Conservation (phyloP, 1,284 basidiomycete genomes). For the Bondarzewia mesenterica region DNA sequence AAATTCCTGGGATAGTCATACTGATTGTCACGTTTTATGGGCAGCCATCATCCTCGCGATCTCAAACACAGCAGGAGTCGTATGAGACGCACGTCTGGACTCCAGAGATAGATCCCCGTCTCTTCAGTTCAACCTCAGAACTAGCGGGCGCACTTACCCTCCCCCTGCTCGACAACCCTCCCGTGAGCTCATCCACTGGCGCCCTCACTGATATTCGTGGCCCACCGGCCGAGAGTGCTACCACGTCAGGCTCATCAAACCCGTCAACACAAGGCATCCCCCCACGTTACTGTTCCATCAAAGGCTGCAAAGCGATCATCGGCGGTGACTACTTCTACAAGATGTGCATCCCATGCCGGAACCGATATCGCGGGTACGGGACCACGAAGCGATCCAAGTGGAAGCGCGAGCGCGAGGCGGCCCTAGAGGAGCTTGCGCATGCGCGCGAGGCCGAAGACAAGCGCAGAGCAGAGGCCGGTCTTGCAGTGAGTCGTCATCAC, state of each 20-base stretch:
- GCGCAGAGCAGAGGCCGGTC: conserved; percentile 26
- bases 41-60: no score
- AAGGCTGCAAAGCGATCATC: conserved; percentile 40
- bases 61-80: no score
- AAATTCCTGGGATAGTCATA: no score
- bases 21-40: no score
- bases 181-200: neutral
- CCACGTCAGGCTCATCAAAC: neutral
- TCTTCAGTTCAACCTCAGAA: conserved; percentile 28
- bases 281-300: conserved; percentile 40
- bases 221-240: neutral
- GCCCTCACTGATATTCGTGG: neutral
- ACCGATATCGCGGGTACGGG: conserved; percentile 42
- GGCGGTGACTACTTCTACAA: conserved; percentile 38
- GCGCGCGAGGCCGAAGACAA: conserved; percentile 31
- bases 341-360: conserved; percentile 46
- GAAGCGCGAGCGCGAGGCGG: conserved; percentile 37
- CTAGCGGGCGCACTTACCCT: conserved; percentile 33
- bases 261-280: conserved; percentile 8
- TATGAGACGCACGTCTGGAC: no score
- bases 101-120: conserved; percentile 26
- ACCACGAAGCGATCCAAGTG: conserved; percentile 47
- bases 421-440: conserved; percentile 32
- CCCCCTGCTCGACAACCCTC: conserved; percentile 10
- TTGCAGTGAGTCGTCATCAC: conserved; percentile 19